phyloP scores from a whole-genome alignment of 441 rosid genomes.

The Melastoma candidum region DNA sequence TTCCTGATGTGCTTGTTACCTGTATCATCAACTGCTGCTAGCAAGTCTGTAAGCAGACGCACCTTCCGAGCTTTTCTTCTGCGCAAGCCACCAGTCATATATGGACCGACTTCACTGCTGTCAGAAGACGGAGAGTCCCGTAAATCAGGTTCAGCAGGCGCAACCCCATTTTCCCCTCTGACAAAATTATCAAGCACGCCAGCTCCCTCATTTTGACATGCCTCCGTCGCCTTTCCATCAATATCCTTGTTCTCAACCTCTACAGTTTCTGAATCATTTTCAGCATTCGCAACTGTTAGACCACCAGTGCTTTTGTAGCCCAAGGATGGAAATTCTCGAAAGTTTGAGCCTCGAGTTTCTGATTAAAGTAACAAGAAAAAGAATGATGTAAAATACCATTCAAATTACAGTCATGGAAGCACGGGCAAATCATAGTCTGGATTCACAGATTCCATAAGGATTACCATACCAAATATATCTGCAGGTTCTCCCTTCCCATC shows the following conservation, averaged over 20 bases:
- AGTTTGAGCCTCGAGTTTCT: too few relatives aligned
- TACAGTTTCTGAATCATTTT: not conserved
- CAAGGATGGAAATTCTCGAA: too few relatives aligned
- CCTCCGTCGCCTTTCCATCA: constrained; percentile 27
- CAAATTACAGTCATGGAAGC: too few relatives aligned
- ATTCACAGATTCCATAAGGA: too few relatives aligned
- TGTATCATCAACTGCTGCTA: constrained; percentile 33
- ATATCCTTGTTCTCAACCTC: constrained; percentile 13
- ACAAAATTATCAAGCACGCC: constrained; percentile 24
- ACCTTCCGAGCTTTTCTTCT: constrained; percentile 61
- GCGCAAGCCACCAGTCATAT: constrained; percentile 33
- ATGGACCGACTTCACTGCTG: constrained; percentile 33
- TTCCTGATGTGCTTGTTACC: constrained; percentile 14
- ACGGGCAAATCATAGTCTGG: too few relatives aligned
- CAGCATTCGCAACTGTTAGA: too few relatives aligned
- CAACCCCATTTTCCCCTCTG: constrained; percentile 15
- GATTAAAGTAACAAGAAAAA: too few relatives aligned
- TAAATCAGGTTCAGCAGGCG: constrained; percentile 31
- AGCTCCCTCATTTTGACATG: constrained; percentile 19
- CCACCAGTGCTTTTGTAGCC: too few relatives aligned
- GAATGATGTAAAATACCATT: too few relatives aligned
- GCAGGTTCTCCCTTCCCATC: too few relatives aligned
- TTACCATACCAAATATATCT: too few relatives aligned
- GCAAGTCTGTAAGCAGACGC: constrained; percentile 63
- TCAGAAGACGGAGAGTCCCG: constrained; percentile 42